Base-by-base conservation (phyloP, 1,139 yeast species). In the Diutina pseudorugosa region DNA sequence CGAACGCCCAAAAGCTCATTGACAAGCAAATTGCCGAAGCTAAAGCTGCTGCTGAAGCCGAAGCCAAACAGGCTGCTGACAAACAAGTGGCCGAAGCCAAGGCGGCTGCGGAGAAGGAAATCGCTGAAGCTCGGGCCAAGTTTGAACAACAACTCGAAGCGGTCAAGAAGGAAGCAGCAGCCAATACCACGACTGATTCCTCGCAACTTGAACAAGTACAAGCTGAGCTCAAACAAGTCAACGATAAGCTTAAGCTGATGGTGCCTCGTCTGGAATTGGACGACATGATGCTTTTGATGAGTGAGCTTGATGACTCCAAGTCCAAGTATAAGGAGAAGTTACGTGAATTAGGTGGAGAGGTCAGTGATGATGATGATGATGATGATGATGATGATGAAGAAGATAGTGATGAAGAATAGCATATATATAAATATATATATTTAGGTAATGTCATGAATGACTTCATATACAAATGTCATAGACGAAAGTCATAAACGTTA, bases 261-360 rank as follows among this genome's bases (percentile, higher is more conserved):
- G 85, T 80, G 16, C 78, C 83, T 0, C 79, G 74, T 58, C 63
- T 79, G 1, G 95, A 87, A 51, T 63, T 85, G 14, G 96, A 89
- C 61, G 95, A 87, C 54, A 66, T 88, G 56, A 79, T 88, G 83
- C 68, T 86, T 47, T 68, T 88, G 47, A 79, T 89, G 67, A 75
- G 85, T 14, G 95, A 86, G 49, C 69, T 86, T 61, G 94, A 86
- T 58, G 93, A 86, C 51, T 77, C 77, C 55, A 82, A 78, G 55
- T 73, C 75, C 41, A 73, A 72, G 58, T 86, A 87, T 64, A 84
- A 83, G 59, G 61, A 64, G 16, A 74, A 71, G 55, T 70, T 85
- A 40, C 72, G 70, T 55, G 68, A 64, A 0, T 60, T 82, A 40
- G 87, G 82, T 1, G 70, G 67, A 53, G 77, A 68, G 1, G 72